Conservation (phyloP, 2,329 filamentous ascomycete species). For the Zelopaecilomyces penicillatus region DNA sequence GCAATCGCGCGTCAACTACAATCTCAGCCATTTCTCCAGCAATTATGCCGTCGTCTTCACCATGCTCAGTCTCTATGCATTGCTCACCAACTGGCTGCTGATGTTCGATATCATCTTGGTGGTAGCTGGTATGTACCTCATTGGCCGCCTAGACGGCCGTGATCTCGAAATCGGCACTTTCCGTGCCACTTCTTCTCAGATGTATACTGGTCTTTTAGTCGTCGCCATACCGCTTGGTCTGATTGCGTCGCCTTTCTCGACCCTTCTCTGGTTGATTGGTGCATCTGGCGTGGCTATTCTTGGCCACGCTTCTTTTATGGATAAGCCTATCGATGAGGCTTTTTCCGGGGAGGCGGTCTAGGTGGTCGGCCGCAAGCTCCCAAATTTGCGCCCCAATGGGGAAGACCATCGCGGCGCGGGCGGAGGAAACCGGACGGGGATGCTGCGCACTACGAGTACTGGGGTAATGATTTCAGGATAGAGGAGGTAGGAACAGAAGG, state of each 20-base stretch:
- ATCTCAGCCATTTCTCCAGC: slow-evolving; percentile 93
- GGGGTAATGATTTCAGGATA: slow-evolving; percentile 36
- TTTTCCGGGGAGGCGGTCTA: slow-evolving; percentile 99
- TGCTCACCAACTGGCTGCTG: slow-evolving; percentile 78
- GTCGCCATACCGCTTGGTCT: slow-evolving; percentile 78
- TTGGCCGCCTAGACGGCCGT: slow-evolving; percentile 79
- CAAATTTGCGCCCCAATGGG: slow-evolving; percentile 86
- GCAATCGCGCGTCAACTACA: slow-evolving; percentile 93
- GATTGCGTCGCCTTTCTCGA: slow-evolving; percentile 74
- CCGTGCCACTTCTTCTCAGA: slow-evolving; percentile 80
- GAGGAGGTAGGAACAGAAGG: slow-evolving; percentile 61
- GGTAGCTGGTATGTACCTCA: slow-evolving; percentile 78
- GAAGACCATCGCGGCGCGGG: slow-evolving; percentile 96
- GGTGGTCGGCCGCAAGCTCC: slow-evolving; percentile 99
- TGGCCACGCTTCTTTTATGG: slow-evolving; percentile 90
- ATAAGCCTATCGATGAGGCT: slow-evolving; percentile 99
- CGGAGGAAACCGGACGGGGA: slow-evolving; percentile 52
- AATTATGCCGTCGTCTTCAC: slow-evolving; percentile 93
- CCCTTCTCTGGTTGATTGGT: slow-evolving; percentile 90
- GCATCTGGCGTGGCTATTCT: slow-evolving; percentile 89
- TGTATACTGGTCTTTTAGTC: slow-evolving; percentile 82
- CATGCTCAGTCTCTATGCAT: slow-evolving; percentile 92
- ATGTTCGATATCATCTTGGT: slow-evolving; percentile 91
- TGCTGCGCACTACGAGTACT: slow-evolving; percentile 29
- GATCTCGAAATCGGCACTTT: slow-evolving; percentile 82